phyloP scores from a whole-genome alignment of 2,329 filamentous ascomycete genomes.

The Colletotrichum australisinense region DNA sequence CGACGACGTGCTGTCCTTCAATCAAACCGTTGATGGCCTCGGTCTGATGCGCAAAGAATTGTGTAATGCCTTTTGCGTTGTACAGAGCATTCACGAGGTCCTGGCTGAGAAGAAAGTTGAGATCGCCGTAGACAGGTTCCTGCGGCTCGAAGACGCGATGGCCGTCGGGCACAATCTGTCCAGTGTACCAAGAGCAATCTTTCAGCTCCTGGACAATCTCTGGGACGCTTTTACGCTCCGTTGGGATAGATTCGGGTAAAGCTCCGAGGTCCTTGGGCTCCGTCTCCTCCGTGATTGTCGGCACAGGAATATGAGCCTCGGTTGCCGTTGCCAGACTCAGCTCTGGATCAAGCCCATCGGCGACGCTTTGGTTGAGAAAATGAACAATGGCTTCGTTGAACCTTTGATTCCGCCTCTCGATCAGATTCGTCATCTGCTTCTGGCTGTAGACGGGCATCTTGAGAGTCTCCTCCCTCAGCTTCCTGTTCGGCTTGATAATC shows the following conservation, averaged over 20 bases:
- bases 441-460: constrained; percentile 95
- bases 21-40: constrained; percentile 92
- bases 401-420: constrained; percentile 89
- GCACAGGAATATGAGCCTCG: constrained; percentile 71
- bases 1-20: constrained; percentile 86
- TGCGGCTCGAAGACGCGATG: constrained; percentile 92
- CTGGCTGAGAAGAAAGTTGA: constrained; percentile 89
- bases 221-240: constrained; percentile 81
- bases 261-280: constrained; percentile 50
- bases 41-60: constrained; percentile 91
- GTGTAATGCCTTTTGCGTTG: constrained; percentile 87
- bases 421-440: constrained; percentile 88
- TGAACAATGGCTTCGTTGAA: constrained; percentile 81
- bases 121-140: constrained; percentile 81
- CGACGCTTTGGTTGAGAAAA: constrained; percentile 81
- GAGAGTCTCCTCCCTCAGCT: constrained; percentile 80
- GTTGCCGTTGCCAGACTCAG: constrained; percentile 69
- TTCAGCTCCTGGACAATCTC: constrained; percentile 90
- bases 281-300: constrained; percentile 55
- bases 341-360: constrained; percentile 74
- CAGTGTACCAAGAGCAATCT: constrained; percentile 85
- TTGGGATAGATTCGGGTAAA: constrained; percentile 79
- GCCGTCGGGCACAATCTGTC: constrained; percentile 92
- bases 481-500: constrained; percentile 73
- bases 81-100: constrained; percentile 95